Evolutionary conservation across 2,329 filamentous ascomycete species (phyloP).

Genomic region (Mycosphaerelloides madeirae): DNA sequence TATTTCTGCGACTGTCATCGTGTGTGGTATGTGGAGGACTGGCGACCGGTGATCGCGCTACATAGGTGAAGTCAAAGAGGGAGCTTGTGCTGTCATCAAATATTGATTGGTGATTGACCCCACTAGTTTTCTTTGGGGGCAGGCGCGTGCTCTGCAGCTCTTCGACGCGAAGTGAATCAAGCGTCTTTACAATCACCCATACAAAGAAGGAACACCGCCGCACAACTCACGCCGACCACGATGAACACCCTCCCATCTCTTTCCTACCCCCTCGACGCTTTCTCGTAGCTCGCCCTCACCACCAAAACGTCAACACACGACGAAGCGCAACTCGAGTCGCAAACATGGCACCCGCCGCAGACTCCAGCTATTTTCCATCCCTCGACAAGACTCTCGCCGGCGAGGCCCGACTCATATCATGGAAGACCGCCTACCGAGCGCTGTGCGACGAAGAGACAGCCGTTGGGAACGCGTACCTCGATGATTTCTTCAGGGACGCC

Average conservation of each 20-base stretch:
- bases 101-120: too few relatives aligned
- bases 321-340: background rate
- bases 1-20: conserved; percentile 37
- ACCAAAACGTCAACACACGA: background rate
- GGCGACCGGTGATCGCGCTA: background rate
- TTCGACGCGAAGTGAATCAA: too few relatives aligned
- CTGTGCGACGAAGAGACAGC: conserved; percentile 50
- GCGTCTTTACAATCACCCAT: too few relatives aligned
- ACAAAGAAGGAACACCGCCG: too few relatives aligned
- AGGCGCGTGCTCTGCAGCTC: too few relatives aligned
- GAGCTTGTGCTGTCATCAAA: too few relatives aligned
- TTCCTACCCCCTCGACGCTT: too few relatives aligned
- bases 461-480: conserved; percentile 48
- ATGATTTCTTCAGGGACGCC: conserved; percentile 66
- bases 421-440: conserved; percentile 53
- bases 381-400: conserved; percentile 80
- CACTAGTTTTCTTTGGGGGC: too few relatives aligned
- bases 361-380: conserved; percentile 66
- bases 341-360: conserved; percentile 12
- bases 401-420: conserved; percentile 71
- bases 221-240: too few relatives aligned
- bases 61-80: background rate
- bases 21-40: conserved; percentile 14
- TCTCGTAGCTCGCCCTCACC: background rate
- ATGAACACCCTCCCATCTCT: too few relatives aligned